phyloP scores from a whole-genome alignment of 2,329 filamentous ascomycete species.

The Aspergillus japonicus region DNA sequence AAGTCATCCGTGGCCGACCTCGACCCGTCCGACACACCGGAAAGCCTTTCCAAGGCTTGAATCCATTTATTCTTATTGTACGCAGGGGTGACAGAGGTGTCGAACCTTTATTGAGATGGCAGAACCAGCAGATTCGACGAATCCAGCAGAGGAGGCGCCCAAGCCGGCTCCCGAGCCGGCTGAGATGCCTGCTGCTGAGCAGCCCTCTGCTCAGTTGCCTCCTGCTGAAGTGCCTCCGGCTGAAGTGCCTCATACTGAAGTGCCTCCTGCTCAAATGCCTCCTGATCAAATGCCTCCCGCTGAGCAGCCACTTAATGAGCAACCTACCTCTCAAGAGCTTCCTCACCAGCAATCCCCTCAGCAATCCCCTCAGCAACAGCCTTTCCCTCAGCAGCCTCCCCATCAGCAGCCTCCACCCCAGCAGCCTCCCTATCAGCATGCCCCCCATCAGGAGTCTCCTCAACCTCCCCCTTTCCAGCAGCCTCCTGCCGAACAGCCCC shows the following conservation, averaged over 20 bases:
- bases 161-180: slow-evolving; percentile 16
- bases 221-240: neutral
- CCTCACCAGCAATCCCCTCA: too few relatives aligned
- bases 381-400: neutral
- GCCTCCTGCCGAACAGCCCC: too few relatives aligned
- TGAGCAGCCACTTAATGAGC: neutral
- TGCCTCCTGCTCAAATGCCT: neutral
- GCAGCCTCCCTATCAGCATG: neutral
- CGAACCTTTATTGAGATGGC: slow-evolving; percentile 19
- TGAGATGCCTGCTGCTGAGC: slow-evolving; percentile 2
- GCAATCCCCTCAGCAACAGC: neutral
- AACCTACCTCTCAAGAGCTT: neutral
- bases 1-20: neutral
- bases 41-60: neutral
- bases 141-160: slow-evolving; percentile 20
- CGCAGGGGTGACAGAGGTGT: neutral
- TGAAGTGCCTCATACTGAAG: neutral
- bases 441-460: neutral
- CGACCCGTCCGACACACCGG: neutral
- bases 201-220: neutral
- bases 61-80: neutral
- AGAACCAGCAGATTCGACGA: slow-evolving; percentile 20
- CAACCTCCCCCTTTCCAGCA: neutral
- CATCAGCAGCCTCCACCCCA: too few relatives aligned
- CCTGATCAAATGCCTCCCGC: neutral